Percentiles rank a stretch among this genome's conserved stretches.
phyloP scores from a whole-genome alignment of 371 early-diverging fungal genomes.

The Circinella umbellata region DNA sequence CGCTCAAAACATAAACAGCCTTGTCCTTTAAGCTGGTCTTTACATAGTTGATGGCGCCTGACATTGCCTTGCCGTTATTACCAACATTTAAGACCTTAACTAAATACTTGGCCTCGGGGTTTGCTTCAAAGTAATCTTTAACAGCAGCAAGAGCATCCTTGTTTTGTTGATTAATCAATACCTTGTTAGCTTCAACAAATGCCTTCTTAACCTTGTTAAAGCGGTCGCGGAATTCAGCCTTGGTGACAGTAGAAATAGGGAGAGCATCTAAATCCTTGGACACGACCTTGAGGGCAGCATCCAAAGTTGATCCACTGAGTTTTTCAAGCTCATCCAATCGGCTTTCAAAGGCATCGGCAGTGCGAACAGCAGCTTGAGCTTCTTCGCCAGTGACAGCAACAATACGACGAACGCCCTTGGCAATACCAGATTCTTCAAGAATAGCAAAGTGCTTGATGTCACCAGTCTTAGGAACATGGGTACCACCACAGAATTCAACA shows the following conservation, averaged over 20 bases:
- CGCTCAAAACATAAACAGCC: conserved; percentile 83
- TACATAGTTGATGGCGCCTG: conserved; percentile 77
- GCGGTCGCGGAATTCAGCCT: conserved; percentile 74
- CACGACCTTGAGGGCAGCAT: conserved; percentile 79
- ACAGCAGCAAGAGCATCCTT: conserved; percentile 83
- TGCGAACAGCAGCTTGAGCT: conserved; percentile 73
- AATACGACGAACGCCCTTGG: conserved; percentile 98
- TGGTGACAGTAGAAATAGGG: conserved; percentile 81
- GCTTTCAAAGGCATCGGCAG: conserved; percentile 68
- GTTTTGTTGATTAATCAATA: conserved; percentile 80
- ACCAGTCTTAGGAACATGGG: conserved; percentile 93
- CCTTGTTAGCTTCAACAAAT: conserved; percentile 91
- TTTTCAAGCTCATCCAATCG: conserved; percentile 64
- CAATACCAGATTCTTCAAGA: conserved; percentile 93
- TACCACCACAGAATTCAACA: conserved; percentile 99
- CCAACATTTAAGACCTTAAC: conserved; percentile 72
- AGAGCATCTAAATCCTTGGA: conserved; percentile 83
- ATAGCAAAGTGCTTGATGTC: conserved; percentile 93
- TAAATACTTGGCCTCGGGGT: conserved; percentile 66
- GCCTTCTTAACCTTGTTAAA: conserved; percentile 78
- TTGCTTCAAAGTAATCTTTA: conserved; percentile 75
- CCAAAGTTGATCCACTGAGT: conserved; percentile 70
- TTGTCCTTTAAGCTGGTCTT: conserved; percentile 78
- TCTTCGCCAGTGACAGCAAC: conserved; percentile 96
- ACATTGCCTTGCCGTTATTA: conserved; percentile 75